Evolutionary conservation across 2,329 filamentous ascomycete genomes (phyloP).

Genomic region (Fusarium nelsonii): DNA sequence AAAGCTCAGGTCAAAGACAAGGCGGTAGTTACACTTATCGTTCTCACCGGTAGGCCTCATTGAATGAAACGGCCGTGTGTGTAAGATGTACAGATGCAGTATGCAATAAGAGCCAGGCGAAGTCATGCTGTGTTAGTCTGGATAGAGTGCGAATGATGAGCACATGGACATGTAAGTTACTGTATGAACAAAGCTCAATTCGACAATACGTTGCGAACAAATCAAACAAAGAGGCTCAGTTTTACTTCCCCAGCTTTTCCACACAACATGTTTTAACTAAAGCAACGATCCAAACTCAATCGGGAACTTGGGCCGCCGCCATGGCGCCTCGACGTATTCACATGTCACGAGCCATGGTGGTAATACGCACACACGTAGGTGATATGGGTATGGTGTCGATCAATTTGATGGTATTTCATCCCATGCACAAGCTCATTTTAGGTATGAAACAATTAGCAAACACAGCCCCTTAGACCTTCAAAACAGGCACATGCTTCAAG

Average conservation of each 20-base stretch:
- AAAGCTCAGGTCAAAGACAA: conserved; percentile 13
- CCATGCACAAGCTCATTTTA: conserved; percentile 27
- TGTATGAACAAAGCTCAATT: neutral
- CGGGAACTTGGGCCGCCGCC: conserved; percentile 38
- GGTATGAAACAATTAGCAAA: conserved; percentile 3
- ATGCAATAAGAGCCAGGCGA: neutral
- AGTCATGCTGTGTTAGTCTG: neutral
- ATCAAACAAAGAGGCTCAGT: conserved; percentile 14
- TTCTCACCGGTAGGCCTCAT: neutral
- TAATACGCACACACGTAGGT: neutral
- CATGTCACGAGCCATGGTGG: conserved; percentile 33
- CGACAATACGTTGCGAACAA: neutral
- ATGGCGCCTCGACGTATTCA: conserved; percentile 29
- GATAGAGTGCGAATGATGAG: neutral
- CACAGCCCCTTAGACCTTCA: conserved; percentile 6
- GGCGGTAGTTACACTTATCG: neutral
- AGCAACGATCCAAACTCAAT: conserved; percentile 37
- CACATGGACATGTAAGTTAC: neutral
- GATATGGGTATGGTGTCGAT: conserved; percentile 24
- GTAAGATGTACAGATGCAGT: neutral
- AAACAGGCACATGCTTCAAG: conserved; percentile 30
- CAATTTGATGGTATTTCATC: conserved; percentile 19
- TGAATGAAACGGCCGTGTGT: neutral
- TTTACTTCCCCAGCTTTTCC: conserved; percentile 40
- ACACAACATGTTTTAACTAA: conserved; percentile 23